Conservation (phyloP, 2,329 filamentous ascomycete genomes). For the Aspergillus versicolor region DNA sequence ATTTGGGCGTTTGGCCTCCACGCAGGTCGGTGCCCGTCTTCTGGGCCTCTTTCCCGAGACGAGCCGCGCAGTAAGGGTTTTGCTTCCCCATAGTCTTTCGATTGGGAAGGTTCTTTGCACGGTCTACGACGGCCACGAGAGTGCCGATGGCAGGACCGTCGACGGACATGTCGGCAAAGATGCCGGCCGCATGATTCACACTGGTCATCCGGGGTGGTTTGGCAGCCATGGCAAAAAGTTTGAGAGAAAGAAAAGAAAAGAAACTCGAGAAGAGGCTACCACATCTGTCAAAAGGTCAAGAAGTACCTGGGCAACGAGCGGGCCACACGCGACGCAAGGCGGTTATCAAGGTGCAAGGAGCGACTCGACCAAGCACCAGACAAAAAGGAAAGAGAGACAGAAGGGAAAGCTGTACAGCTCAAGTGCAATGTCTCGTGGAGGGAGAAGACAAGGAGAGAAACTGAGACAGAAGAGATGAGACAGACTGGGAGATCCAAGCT, state of each 20-base stretch:
- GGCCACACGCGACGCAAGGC: neutral
- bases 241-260: neutral
- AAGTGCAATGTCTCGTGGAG: slow-evolving; percentile 1
- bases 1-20: slow-evolving; percentile 92
- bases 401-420: slow-evolving; percentile 1
- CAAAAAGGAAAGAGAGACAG: neutral
- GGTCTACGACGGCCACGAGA: slow-evolving; percentile 85
- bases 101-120: slow-evolving; percentile 96
- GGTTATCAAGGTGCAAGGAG: slow-evolving; percentile 3
- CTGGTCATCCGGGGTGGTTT: slow-evolving; percentile 6
- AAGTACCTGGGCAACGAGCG: slow-evolving; percentile 1
- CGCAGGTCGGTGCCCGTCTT: slow-evolving; percentile 93
- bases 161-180: slow-evolving; percentile 89
- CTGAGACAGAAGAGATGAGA: neutral
- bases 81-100: slow-evolving; percentile 97
- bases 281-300: slow-evolving; percentile 6
- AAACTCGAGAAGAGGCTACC: neutral
- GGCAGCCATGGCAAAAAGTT: slow-evolving; percentile 6
- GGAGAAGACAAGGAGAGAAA: neutral
- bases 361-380: neutral
- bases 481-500: neutral
- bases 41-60: slow-evolving; percentile 93
- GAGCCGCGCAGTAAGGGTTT: slow-evolving; percentile 92
- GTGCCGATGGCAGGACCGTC: slow-evolving; percentile 94
- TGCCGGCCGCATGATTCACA: slow-evolving; percentile 78